Base-by-base conservation (phyloP, 2,329 filamentous ascomycete species). In the Fusarium continuum region DNA sequence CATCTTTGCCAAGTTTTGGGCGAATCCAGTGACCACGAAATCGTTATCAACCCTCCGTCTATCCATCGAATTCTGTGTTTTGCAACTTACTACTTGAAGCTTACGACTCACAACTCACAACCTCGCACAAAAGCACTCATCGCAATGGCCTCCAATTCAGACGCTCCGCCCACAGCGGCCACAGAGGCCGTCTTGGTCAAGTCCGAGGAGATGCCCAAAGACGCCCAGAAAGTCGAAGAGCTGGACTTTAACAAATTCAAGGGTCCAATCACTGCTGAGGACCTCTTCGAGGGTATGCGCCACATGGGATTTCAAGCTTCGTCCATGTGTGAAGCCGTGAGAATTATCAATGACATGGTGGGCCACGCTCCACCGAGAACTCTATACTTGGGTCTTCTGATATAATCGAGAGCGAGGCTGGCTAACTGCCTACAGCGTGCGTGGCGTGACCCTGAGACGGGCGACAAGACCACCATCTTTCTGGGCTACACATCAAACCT, bases 401-500 rank as follows among this genome's bases (percentile, higher is more conserved):
- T 3, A 23, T 25, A 20, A 23, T 26, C 34, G 34, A 28, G 32
- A 10, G 26, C 51, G 20, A 6, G 17, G 23, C 17, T 52, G 29
- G 49, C 60, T 65, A 32, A 64, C 49, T 28, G 8, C 29, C 26
- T 34, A 54, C 72, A 80, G 92, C 86, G 92, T 73, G 84, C 85
- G 54, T 98, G 92, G 89, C 83, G 84, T 61, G 91, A 97, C 74
- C 87, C 91, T 1, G 91, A 93, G 72, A 91, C 91, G 2, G 87
- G 86, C 13, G 87, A 90, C 22, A 86, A 86, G 71, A 95, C 95
- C 16, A 98, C 95, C 58, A 94, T 99, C 70, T 98, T 99, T 78
- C 86, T 99, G 8, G 95, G 95, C 54, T 99, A 97, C 80, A 99
- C 95, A 9, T 97, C 92, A 45, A 99, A 99, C 75, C 84, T 99